Conservation (phyloP, 2,329 filamentous ascomycete species). For the Teratosphaeriaceae sp. region DNA sequence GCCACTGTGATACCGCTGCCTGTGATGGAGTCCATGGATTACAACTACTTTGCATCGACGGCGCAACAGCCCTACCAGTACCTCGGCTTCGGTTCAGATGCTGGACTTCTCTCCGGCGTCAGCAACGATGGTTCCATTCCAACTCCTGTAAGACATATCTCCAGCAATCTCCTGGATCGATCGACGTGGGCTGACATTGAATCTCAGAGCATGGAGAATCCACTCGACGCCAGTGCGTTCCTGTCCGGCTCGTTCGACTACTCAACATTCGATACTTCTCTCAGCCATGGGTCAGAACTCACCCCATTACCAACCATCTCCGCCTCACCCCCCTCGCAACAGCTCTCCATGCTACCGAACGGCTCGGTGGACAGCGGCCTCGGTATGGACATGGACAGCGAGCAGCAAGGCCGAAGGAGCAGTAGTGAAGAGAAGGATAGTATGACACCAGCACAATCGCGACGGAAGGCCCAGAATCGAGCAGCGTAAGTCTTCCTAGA, state of each 20-base stretch:
- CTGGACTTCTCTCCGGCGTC: constrained; percentile 38
- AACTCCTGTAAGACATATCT: constrained; percentile 25
- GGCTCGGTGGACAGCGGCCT: constrained; percentile 40
- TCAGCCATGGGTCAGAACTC: constrained; percentile 12
- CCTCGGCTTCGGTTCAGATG: constrained; percentile 22
- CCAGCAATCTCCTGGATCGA: neutral
- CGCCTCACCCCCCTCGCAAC: constrained; percentile 20
- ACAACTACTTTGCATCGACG: constrained; percentile 45
- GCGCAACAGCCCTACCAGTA: constrained; percentile 44
- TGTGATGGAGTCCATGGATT: constrained; percentile 45
- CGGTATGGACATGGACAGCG: constrained; percentile 31
- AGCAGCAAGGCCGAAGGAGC: constrained; percentile 27
- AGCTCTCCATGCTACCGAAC: constrained; percentile 21
- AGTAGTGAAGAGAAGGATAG: constrained; percentile 43
- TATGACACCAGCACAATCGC: constrained; percentile 44
- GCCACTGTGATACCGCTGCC: neutral
- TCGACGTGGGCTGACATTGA: neutral
- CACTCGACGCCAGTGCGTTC: constrained; percentile 17
- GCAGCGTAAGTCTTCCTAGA: constrained; percentile 53
- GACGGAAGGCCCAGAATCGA: constrained; percentile 63
- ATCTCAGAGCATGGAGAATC: constrained; percentile 23
- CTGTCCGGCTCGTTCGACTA: constrained; percentile 15
- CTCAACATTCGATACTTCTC: constrained; percentile 12
- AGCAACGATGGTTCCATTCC: constrained; percentile 34
- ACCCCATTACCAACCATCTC: constrained; percentile 17